Conservation (phyloP, 495 filamentous ascomycete genomes). For the Haplographium delicatum region DNA sequence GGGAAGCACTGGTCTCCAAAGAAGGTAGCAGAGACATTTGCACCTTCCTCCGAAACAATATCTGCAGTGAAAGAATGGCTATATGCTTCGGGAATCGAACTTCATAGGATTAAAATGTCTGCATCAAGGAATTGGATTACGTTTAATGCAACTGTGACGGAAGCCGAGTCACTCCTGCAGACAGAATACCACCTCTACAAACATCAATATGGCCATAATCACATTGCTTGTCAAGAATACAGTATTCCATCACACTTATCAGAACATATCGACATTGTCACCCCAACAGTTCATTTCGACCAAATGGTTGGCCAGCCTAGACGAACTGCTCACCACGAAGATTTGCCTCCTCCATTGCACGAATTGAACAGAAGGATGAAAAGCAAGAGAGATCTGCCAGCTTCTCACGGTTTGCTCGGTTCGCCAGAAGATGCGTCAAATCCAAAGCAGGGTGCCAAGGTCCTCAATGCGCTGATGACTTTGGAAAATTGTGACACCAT, state of each 20-base stretch:
- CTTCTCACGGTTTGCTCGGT: conserved; percentile 10
- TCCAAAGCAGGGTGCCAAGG: conserved; percentile 28
- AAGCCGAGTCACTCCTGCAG: conserved; percentile 52
- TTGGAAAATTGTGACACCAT: conserved; percentile 29
- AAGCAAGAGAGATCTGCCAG: not conserved
- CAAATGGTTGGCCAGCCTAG: conserved; percentile 8
- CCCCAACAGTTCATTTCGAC: conserved; percentile 23
- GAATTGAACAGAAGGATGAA: conserved; percentile 14
- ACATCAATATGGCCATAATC: conserved; percentile 39
- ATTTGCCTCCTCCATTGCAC: conserved; percentile 8
- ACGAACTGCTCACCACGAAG: conserved; percentile 5
- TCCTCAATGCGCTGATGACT: conserved; percentile 29
- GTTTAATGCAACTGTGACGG: conserved; percentile 46
- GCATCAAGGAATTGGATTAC: conserved; percentile 41
- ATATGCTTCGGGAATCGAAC: conserved; percentile 40
- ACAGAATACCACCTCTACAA: conserved; percentile 56
- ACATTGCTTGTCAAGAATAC: conserved; percentile 24
- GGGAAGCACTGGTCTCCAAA: conserved; percentile 42
- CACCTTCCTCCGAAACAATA: conserved; percentile 36
- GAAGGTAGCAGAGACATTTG: conserved; percentile 41
- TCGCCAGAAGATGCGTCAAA: conserved; percentile 16
- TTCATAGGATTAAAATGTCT: conserved; percentile 41
- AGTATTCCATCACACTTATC: conserved; percentile 15
- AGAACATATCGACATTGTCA: conserved; percentile 21
- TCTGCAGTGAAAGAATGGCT: conserved; percentile 44